Conservation (phyloP, 1,284 basidiomycete species). For the Lignosus rhinocerotis region DNA sequence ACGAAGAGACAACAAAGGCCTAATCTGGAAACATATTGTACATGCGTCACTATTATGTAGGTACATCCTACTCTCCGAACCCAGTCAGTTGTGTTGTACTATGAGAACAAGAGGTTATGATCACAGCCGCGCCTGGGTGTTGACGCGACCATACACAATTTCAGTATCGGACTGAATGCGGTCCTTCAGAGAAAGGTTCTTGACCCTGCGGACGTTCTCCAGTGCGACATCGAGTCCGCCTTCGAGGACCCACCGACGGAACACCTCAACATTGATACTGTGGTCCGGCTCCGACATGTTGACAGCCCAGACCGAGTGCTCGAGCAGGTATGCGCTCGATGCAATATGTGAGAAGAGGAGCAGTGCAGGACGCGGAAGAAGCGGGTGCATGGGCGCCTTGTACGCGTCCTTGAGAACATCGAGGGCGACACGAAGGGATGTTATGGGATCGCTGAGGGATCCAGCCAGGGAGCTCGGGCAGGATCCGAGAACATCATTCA, state of each 20-base stretch:
- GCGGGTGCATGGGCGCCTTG: slow-evolving; percentile 39
- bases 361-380: slow-evolving; percentile 57
- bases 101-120: not conserved
- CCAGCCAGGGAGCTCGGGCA: slow-evolving; percentile 37
- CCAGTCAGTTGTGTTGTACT: no score
- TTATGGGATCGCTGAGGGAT: slow-evolving; percentile 31
- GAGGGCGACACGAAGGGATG: slow-evolving; percentile 39
- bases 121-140: slow-evolving; percentile 10
- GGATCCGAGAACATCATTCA: slow-evolving; percentile 42
- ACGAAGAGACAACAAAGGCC: not conserved
- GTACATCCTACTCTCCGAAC: no score
- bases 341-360: slow-evolving; percentile 56
- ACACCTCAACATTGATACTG: slow-evolving; percentile 50
- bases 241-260: slow-evolving; percentile 59
- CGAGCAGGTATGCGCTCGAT: slow-evolving; percentile 56
- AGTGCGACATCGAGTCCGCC: slow-evolving; percentile 44
- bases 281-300: slow-evolving; percentile 32
- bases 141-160: slow-evolving; percentile 32
- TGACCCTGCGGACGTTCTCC: slow-evolving; percentile 42
- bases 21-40: no score
- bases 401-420: slow-evolving; percentile 39
- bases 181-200: slow-evolving; percentile 24
- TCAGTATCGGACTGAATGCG: slow-evolving; percentile 38
- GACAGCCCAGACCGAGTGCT: slow-evolving; percentile 64
- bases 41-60: no score